Evolutionary conservation across 805 yeast genomes (phyloP), one percentile per base, ranked within the genome.

Genomic region (Sugiyamaella boreocaroliniensis): DNA sequence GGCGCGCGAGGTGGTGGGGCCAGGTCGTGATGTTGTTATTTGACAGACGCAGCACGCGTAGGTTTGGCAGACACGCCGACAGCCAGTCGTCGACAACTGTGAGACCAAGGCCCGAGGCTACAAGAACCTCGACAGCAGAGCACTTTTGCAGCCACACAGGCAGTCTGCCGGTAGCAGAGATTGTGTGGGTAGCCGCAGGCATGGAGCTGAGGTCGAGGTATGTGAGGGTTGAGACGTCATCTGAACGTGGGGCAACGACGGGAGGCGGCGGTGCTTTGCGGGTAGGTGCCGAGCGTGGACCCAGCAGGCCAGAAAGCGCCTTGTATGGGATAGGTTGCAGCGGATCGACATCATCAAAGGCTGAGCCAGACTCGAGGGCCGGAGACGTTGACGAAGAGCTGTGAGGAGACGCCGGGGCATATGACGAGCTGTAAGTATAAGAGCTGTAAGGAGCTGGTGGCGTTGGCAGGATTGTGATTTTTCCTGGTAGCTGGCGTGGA

Each of bases 31-130:
- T 64, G n/a, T 52, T 41, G 45, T 64, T 64, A 16, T 57, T 56
- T 10, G 57, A 50, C 2, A 64, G 56, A n/a, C 58, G 49, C 16
- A 64, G 20, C 10, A 56, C 62, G 22, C 45, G 40, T 18, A 64
- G 59, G 40, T 61, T 48, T 15, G 45, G 48, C 34, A 64, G 53
- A 40, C 37, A 32, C n/a, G 53, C 47, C 5, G 61, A 51, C 2
- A 64, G 53, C 67, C 67, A 64, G 14, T 59, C 61, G 44, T 63
- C 67, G 3, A 64, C 55, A 6, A 52, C 60, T 1, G 59, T 48
- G 15, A 64, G 45, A 2, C 64, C 67, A 41, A 61, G 44, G 45
- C 54, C 48, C 37, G 53, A 53, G 22, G 65, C 66, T 14, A 54
- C 51, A 4, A 64, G 57, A 22, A 57, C 60, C 50, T 60, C 54